Evolutionary conservation across 1,284 basidiomycete species (phyloP).

Genomic region (Trametes hirsuta): DNA sequence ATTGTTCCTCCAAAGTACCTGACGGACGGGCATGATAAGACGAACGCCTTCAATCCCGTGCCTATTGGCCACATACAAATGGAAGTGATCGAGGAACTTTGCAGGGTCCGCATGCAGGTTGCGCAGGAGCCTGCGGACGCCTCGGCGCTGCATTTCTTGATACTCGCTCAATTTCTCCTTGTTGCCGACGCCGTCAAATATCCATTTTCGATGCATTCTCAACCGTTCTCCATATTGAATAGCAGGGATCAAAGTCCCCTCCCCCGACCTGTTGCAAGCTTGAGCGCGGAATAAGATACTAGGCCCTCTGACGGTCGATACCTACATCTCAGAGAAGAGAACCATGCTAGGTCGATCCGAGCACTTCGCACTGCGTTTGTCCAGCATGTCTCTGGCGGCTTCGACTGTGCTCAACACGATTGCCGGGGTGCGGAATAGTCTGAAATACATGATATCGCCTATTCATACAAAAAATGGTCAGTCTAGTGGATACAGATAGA

Average conservation of each 20-base stretch:
- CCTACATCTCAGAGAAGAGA: constrained; percentile 34
- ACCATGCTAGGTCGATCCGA: constrained; percentile 39
- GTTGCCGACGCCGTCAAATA: constrained; percentile 32
- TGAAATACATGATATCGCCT: neutral
- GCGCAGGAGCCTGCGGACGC: constrained; percentile 28
- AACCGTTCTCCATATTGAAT: constrained; percentile 33
- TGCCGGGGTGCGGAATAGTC: constrained; percentile 36
- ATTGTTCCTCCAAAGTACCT: constrained; percentile 28
- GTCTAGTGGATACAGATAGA: neutral
- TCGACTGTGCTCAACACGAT: constrained; percentile 41
- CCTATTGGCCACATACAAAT: constrained; percentile 23
- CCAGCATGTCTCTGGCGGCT: constrained; percentile 42
- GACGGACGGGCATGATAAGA: neutral
- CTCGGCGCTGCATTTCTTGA: constrained; percentile 27
- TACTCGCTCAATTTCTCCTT: constrained; percentile 27
- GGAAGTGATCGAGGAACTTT: constrained; percentile 27
- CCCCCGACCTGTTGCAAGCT: constrained; percentile 20
- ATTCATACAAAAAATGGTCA: too few relatives aligned
- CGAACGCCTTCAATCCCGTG: neutral
- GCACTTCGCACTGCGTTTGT: constrained; percentile 43
- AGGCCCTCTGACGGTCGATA: neutral
- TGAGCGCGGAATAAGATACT: neutral
- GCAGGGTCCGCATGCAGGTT: constrained; percentile 27
- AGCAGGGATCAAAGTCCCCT: constrained; percentile 26
- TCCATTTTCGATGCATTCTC: constrained; percentile 35